Base-by-base conservation (phyloP, 495 filamentous ascomycete species). In the Aspergillus haitiensis region DNA sequence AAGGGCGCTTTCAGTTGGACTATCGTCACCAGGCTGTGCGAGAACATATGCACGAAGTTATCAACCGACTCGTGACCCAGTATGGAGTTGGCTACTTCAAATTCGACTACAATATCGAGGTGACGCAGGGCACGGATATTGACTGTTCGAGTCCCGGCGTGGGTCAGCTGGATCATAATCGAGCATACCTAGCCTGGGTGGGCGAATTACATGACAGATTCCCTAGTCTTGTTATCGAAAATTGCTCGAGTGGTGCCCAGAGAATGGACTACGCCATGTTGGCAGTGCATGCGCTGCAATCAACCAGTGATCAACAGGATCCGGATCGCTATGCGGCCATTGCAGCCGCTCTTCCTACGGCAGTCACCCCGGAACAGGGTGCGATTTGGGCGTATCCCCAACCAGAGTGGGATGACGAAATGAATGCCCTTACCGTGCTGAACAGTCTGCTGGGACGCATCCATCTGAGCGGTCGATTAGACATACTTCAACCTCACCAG, bases 81-180 rank as follows among this genome's bases (percentile, higher is more conserved):
- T 70, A 53, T 36, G 55, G 62, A 7, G 60, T 64, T 16, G 64
- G 64, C 1, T 70, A 67, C 51, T 70, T 67, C 64, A 67, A 67
- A 16, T 70, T 70, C 52, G 67, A 70, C 55, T 67, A 67, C 52
- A 67, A 70, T 15, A 70, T 69, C 42, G 59, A 69, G 11, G 62
- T 67, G 32, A 56, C 53, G 15, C 57, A 64, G 31, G 67, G 67
- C 10, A 69, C 67, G 11, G 67, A 69, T 51, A 36, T 61, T 18
- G 18, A 44, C 45, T 56, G 55, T 36, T 59, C 50, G 1, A 64
- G 55, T 35, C 59, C 65, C 9, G 65, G 61, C 8, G 16, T 58
- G 6, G 65, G 52, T 1, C 65, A 67, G 31, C 39, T 67, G 5
- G 55, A 55, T 1, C 65, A 67, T 36, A 64, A 67, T 33, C 58